phyloP scores from a whole-genome alignment of 768 basidiomycete species.

The Lactarius trivialis region DNA sequence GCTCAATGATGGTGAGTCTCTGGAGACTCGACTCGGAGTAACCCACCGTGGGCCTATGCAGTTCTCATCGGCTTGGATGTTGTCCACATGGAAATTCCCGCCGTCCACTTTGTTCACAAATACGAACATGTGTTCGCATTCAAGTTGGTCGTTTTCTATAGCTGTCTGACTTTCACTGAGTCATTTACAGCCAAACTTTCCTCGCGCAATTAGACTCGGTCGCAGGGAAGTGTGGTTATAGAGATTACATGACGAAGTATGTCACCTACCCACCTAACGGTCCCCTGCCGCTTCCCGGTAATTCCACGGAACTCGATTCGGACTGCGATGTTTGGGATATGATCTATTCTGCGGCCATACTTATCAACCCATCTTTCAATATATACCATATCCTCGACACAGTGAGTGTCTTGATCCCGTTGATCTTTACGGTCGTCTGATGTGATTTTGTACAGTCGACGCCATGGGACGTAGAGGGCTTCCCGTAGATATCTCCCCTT shows the following conservation, averaged over 20 bases:
- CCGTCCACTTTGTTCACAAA: conserved; percentile 68
- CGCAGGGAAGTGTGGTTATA: conserved; percentile 53
- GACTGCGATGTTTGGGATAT: conserved; percentile 65
- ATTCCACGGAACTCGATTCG: conserved; percentile 37
- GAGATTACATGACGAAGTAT: conserved; percentile 52
- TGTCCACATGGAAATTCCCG: conserved; percentile 63
- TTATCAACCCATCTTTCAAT: conserved; percentile 69
- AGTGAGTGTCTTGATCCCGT: conserved; percentile 26
- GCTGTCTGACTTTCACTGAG: neutral
- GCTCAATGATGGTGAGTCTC: conserved; percentile 58
- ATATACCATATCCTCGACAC: conserved; percentile 75
- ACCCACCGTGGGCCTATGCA: conserved; percentile 23
- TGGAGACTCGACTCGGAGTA: neutral
- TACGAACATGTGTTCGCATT: conserved; percentile 64
- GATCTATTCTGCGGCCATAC: conserved; percentile 55
- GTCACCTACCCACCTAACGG: conserved; percentile 66
- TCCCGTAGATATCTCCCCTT: conserved; percentile 44
- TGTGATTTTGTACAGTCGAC: conserved; percentile 36
- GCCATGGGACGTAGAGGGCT: conserved; percentile 77
- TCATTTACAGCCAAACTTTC: conserved; percentile 46
- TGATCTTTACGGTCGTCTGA: neutral
- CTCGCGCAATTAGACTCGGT: conserved; percentile 49
- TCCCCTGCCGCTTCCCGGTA: conserved; percentile 59
- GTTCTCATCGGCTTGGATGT: conserved; percentile 56
- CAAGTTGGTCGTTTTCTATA: conserved; percentile 42